Evolutionary conservation across 192 early-diverging fungal genomes (phyloP), one percentile per base, ranked within the genome.

Genomic region (Glomus cerebriforme): DNA sequence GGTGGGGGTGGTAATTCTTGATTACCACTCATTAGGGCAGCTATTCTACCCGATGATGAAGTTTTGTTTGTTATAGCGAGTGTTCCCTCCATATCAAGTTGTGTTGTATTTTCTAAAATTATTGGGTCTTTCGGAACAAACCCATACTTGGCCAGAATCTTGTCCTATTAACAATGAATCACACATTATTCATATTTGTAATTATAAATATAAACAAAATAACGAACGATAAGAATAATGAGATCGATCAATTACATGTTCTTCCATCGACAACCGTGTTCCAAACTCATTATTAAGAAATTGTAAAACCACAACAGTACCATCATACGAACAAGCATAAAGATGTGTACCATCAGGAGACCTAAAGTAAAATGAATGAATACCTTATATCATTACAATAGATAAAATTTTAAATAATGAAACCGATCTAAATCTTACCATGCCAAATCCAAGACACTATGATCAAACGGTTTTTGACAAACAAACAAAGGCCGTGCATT

Each of bases 281-380:
- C 93, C 93, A 19, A 98, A 82, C 81, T 95, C 94, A 15, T 83
- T 87, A 27, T 85, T 81, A 12, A 82, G 86, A 75, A 97, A 95
- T 60, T 88, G 87, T 4, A 97, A 67, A n/a, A 92, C 82, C 1
- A 90, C 92, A 5, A 96, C 90, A 0, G 94, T 91, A 8, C 97
- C 97, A 84, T 98, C 96, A 79, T 96, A 93, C 10, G 96, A 98
- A 79, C 94, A 96, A 7, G 94, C 94, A 59, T 92, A 91, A 47
- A 98, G 81, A n/a, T 81, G 84, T 49, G 87, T 78, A 22, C 95
- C 92, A 82, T 93, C 89, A 1, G 93, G 90, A 49, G 93, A 85
- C 93, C 92, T 92, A 63, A 31, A 62, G 49, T 27, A 75, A 74
- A 62, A 73, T 1, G 31, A 70, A 43, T 24, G 37, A 47, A 13